phyloP scores from a whole-genome alignment of 2,329 filamentous ascomycete genomes.

The Penicillium brasilianum region DNA sequence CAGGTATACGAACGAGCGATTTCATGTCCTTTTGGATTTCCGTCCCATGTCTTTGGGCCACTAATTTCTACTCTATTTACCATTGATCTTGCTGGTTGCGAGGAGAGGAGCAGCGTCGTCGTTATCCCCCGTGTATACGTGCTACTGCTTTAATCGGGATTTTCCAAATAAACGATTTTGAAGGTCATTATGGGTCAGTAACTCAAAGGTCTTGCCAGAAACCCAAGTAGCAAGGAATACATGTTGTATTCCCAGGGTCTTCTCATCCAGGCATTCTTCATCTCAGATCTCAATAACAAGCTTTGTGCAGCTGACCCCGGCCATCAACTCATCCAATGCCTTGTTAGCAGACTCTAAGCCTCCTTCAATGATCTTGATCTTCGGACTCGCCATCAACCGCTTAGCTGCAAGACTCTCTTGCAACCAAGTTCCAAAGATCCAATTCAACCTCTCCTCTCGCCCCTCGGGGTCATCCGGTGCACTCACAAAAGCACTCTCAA shows the following conservation, averaged over 20 bases:
- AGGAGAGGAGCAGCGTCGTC: not conserved
- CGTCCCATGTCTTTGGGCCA: not conserved
- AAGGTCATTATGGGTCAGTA: not conserved
- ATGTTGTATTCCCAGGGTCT: not conserved
- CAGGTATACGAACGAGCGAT: conserved; percentile 30
- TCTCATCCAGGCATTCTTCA: not conserved
- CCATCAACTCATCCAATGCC: conserved; percentile 29
- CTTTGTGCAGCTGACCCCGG: conserved; percentile 32
- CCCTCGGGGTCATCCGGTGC: conserved; percentile 16
- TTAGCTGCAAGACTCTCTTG: conserved; percentile 19
- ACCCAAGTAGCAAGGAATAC: not conserved
- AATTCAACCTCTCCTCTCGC: conserved; percentile 14
- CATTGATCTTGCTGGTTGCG: not conserved
- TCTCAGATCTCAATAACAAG: conserved; percentile 25
- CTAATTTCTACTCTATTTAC: not conserved
- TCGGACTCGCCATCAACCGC: conserved; percentile 27
- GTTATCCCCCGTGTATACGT: not conserved
- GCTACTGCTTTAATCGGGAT: not conserved
- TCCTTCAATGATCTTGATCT: conserved; percentile 23
- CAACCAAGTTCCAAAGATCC: conserved; percentile 29
- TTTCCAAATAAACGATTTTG: not conserved
- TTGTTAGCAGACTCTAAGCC: conserved; percentile 25
- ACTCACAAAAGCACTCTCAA: conserved; percentile 14
- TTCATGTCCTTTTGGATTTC: conserved; percentile 7
- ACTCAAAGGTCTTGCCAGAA: not conserved